Evolutionary conservation across 768 basidiomycete species (phyloP), one percentile per base, ranked within the genome.

Genomic region (Ephemerocybe angulata): DNA sequence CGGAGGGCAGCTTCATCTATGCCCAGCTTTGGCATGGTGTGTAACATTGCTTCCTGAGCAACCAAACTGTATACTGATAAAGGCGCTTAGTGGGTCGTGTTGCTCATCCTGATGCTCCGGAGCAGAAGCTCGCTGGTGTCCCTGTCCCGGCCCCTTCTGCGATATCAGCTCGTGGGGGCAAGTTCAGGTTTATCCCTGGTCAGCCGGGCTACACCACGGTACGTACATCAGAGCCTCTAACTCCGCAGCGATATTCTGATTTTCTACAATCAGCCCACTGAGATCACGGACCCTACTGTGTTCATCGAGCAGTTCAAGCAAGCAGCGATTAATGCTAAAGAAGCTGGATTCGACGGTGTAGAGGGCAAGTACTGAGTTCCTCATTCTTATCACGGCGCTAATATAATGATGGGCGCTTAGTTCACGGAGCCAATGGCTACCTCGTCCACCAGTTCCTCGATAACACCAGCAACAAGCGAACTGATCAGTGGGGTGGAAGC

Each of bases 401-500:
- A 8, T 22, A 27, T 17, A 17, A 12, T 7, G 7, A 13, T 53
- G 24, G 47, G 6, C 31, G 25, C 52, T 21, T 22, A 78, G 65
- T 83, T 60, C 74, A 75, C 48, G 71, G 72, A 17, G 76, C 76
- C 10, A 72, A 71, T 52, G 78, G 78, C 0, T 78, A 77, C 54
- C 63, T 80, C 12, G 51, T 76, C 31, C 67, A 76, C 54, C 80
- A 84, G 56, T 83, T 84, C 71, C 64, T 81, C 15, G 78, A 83
- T 54, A 66, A 62, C 47, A 71, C 63, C 2, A 65, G 76, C 76
- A 52, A 58, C 22, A 37, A 54, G 12, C 76, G 83, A 21, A 80
- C 76, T 15, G 84, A 84, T 66, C 63, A 75, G 52, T 88, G 80
- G 72, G 85, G 85, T 8, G 86, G 85, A 4, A 77, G 75, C 35